Conservation (phyloP, 1,139 yeast species). For the Pneumocystis carinii region DNA sequence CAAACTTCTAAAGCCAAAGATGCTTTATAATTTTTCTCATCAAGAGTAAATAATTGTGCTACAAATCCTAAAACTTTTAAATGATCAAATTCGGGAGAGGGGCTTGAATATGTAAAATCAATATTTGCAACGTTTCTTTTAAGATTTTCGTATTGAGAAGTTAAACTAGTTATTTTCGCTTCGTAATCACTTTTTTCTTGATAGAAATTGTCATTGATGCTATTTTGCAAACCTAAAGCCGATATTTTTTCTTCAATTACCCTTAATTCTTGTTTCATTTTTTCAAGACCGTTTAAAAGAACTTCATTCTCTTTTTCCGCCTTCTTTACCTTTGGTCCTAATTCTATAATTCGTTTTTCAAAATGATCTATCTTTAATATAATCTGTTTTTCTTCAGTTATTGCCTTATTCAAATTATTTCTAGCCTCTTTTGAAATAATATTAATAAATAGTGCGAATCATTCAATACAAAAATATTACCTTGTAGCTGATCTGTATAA, state of each 20-base stretch:
- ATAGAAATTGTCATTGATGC: slow-evolving; percentile 19
- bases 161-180: slow-evolving; percentile 30
- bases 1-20: slow-evolving; percentile 83
- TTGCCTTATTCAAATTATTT: slow-evolving; percentile 38
- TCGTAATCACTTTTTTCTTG: slow-evolving; percentile 15
- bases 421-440: slow-evolving; percentile 35
- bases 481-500: slow-evolving; percentile 50
- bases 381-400: slow-evolving; percentile 45
- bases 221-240: slow-evolving; percentile 44
- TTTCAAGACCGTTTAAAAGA: slow-evolving; percentile 32
- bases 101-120: slow-evolving; percentile 60
- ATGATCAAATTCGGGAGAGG: slow-evolving; percentile 46
- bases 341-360: slow-evolving; percentile 37
- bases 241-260: slow-evolving; percentile 33
- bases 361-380: slow-evolving; percentile 47
- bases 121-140: slow-evolving; percentile 55
- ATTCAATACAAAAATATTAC: not conserved
- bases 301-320: slow-evolving; percentile 42
- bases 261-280: slow-evolving; percentile 29
- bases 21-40: slow-evolving; percentile 41
- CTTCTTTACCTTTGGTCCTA: slow-evolving; percentile 36
- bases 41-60: slow-evolving; percentile 64
- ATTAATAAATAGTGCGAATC: not conserved
- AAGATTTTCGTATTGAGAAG: slow-evolving; percentile 39
- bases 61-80: slow-evolving; percentile 71